Percentiles rank a stretch among this genome's conserved stretches.
phyloP scores from a whole-genome alignment of 2,329 filamentous ascomycete species.

The Sarocladiaceae sp. region DNA sequence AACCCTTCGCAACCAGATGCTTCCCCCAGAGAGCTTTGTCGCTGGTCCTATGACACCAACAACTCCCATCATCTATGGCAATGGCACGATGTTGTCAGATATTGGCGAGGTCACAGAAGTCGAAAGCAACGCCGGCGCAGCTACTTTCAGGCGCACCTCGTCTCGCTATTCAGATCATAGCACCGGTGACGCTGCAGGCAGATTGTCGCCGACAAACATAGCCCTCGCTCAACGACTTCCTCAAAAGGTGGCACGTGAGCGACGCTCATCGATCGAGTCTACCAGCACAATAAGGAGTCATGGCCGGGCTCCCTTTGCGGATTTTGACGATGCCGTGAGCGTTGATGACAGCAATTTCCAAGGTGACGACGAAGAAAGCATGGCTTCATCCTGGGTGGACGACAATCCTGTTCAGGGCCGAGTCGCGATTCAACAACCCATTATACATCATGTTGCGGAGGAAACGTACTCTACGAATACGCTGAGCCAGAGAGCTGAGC shows the following conservation, averaged over 20 bases:
- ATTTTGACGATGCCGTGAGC: slow-evolving; percentile 57
- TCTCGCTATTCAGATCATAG: slow-evolving; percentile 26
- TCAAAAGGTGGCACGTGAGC: slow-evolving; percentile 37
- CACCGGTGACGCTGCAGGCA: slow-evolving; percentile 19
- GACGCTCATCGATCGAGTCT: slow-evolving; percentile 52
- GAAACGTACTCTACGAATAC: slow-evolving; percentile 66
- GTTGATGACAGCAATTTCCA: slow-evolving; percentile 61
- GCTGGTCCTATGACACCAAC: slow-evolving; percentile 43
- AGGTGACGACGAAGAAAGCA: slow-evolving; percentile 61
- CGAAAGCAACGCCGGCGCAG: slow-evolving; percentile 41
- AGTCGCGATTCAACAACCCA: neutral
- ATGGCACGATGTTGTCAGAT: slow-evolving; percentile 63
- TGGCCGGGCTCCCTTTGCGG: slow-evolving; percentile 43
- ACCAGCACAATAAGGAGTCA: slow-evolving; percentile 53
- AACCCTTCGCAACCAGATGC: slow-evolving; percentile 11
- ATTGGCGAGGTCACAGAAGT: slow-evolving; percentile 53
- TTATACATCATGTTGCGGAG: slow-evolving; percentile 29
- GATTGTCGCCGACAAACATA: slow-evolving; percentile 39
- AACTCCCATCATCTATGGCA: slow-evolving; percentile 63
- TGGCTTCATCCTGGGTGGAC: slow-evolving; percentile 50
- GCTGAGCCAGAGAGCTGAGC: slow-evolving; percentile 75
- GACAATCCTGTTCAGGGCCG: slow-evolving; percentile 27
- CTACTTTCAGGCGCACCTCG: slow-evolving; percentile 30
- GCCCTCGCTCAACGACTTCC: slow-evolving; percentile 37
- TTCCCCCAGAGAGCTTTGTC: slow-evolving; percentile 32